These are phyloP conservation scores for Medicago lupulina DNA, from an alignment of 306 rosid species.

Conservation along the genomic window DNA sequence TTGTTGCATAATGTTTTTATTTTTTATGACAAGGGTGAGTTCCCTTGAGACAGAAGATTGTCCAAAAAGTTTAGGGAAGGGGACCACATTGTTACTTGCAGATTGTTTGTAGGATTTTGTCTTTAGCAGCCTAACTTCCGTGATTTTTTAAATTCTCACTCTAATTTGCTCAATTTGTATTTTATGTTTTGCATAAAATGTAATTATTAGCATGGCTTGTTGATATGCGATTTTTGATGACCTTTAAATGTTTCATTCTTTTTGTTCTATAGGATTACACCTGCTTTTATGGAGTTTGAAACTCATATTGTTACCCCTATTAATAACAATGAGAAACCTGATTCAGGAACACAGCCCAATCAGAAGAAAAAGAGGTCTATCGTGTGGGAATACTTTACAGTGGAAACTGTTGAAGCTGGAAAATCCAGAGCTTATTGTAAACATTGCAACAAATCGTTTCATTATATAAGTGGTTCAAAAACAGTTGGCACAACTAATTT, in stretches of 20 bases:
- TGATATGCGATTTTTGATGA: constrained; percentile 20
- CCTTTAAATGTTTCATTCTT: constrained; percentile 24
- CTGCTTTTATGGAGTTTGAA: constrained; percentile 53
- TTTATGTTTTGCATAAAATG: constrained; percentile 24
- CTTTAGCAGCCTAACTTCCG: constrained; percentile 33
- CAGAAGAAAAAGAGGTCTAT: constrained; percentile 76
- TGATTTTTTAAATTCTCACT: background rate
- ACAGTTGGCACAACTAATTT: constrained; percentile 88
- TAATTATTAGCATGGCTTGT: constrained; percentile 5
- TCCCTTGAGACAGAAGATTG: constrained; percentile 7
- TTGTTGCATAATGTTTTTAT: background rate
- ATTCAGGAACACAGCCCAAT: constrained; percentile 53
- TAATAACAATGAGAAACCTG: constrained; percentile 51
- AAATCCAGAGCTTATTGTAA: constrained; percentile 74
- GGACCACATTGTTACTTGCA: background rate
- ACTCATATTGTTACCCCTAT: constrained; percentile 36
- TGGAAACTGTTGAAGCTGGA: constrained; percentile 68
- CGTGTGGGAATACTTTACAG: constrained; percentile 89
- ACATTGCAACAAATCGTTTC: constrained; percentile 77
- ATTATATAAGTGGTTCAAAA: constrained; percentile 81
- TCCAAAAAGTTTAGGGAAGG: constrained; percentile 10
- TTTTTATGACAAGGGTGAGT: constrained; percentile 1
- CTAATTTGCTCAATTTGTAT: constrained; percentile 16
- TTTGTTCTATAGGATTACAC: constrained; percentile 43
- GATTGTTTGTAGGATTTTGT: constrained; percentile 1